A percentile compares a stretch with the other conserved stretches of the same genome.
Conservation (phyloP, 2,329 filamentous ascomycete genomes). For the Paecilomyces sp. region DNA sequence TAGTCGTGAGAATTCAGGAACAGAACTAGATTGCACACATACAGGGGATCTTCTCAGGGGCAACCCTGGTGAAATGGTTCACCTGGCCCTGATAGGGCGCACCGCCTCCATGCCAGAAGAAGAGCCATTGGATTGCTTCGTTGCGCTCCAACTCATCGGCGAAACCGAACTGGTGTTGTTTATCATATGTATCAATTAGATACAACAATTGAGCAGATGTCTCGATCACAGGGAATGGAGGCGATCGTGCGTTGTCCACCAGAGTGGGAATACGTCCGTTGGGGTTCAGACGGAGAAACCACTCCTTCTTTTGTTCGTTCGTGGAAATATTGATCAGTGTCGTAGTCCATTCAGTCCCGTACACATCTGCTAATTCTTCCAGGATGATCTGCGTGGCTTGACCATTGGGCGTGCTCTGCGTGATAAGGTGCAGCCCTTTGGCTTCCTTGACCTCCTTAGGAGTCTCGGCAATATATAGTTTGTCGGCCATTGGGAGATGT, state of each 20-base stretch:
- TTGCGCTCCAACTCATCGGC: conserved; percentile 42
- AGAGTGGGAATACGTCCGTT: conserved; percentile 46
- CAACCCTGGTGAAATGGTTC: conserved; percentile 39
- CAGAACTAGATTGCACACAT: conserved; percentile 6
- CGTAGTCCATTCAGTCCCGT: conserved; percentile 43
- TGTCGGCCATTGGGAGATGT: neutral
- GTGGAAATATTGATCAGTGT: conserved; percentile 45
- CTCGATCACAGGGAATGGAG: conserved; percentile 48
- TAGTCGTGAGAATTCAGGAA: neutral
- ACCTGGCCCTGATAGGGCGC: conserved; percentile 30
- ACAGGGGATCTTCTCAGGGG: conserved; percentile 42
- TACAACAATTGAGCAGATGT: conserved; percentile 49
- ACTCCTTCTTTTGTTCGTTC: conserved; percentile 52
- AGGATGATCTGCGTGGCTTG: conserved; percentile 48
- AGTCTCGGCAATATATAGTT: neutral
- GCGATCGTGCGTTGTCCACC: conserved; percentile 43
- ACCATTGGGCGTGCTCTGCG: conserved; percentile 46
- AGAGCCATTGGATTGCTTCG: conserved; percentile 17
- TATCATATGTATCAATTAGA: conserved; percentile 44
- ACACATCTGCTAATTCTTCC: conserved; percentile 47
- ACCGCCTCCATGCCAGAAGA: neutral
- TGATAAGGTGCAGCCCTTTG: conserved; percentile 47
- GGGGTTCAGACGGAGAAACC: conserved; percentile 43
- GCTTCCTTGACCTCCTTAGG: neutral
- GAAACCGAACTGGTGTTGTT: conserved; percentile 46